Evolutionary conservation across 805 yeast genomes (phyloP), one percentile per base, ranked within the genome.

Genomic region (Zygosaccharomyces siamensis): DNA sequence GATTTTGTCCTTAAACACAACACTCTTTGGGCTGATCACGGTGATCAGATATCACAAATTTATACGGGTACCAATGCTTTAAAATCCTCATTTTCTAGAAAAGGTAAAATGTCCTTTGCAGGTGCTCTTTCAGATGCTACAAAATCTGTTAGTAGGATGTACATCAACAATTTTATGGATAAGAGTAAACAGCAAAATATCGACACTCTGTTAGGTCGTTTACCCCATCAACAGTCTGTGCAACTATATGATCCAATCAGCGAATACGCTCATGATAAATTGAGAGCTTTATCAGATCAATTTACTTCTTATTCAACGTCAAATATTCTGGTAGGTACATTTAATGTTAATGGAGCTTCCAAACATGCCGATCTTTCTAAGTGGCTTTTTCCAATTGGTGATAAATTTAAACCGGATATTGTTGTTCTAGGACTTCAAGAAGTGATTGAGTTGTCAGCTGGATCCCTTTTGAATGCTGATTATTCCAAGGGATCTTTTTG

Each of bases 41-140:
- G 99, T 48, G 99, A 93, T 67, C 96, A 89, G 56, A 83, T 93
- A 4, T 88, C 97, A 2, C 95, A 88, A 64, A 92, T 93, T 14
- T 93, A 93, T 68, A 92, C 99, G 0, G 98, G 99, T 26, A 93
- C 99, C 0, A 95, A 95, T 52, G 99, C 99, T 0, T 74, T 93
- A 53, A 93, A 93, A 67, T 87, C 97, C 0, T 89, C 97, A 3
- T 93, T 86, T 62, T 87, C 98, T 1, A 78, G 99, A 63, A 83
- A 87, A 26, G 99, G 99, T 21, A 92, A 90, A 61, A 89, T 90
- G 97, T 89, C 92, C 39, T 70, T 93, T 47, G 98, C 98, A 0
- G 97, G 98, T 31, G 97, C 97, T 0, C 69, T 93, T n/a, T 86
- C 96, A 0, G 99, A 93, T 69, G 97, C 95, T 3, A 89, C 98